Base-by-base conservation (phyloP, 352 stramenopile genomes). In the Globisporangium carolinianum region DNA sequence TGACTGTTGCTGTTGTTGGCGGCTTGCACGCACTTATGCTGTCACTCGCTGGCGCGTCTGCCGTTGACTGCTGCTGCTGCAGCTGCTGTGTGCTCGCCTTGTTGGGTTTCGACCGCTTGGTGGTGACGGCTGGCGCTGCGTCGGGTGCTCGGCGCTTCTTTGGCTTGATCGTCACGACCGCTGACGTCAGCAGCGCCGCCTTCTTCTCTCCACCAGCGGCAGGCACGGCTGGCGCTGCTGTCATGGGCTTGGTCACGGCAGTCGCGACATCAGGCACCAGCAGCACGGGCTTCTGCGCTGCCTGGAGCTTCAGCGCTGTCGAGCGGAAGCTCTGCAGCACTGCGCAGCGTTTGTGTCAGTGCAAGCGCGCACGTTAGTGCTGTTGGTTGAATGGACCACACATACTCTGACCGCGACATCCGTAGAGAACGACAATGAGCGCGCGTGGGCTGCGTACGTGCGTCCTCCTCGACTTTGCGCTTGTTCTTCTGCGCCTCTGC, bases 261-360 rank as follows among this genome's bases (percentile, higher is more conserved):
- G 53, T 45, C 10, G 61, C 7, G 4, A 39, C 47, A 1, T 65
- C 62, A 1, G 68, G 47, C 10, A 60, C 55, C 38, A 70, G 53
- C 36, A 72, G 39, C 39, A 62, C 45, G 17, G 66, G 46, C 65
- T 81, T 87, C 32, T 75, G 73, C 1, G 65, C 53, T 4, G 66
- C 57, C 55, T 86, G 75, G 46, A 82, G 54, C 65, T 86, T 84
- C 6, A 85, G 57, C 32, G 80, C 76, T 3, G 68, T 88, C 10
- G 71, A 82, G 6, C 80, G 76, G 49, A 90, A 90, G 38, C 65
- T 79, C 57, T 72, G 76, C 51, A 90, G 67, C 37, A 80, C 80
- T 87, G 52, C 24, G 24, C 36, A 32, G 39, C 3, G 39, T 43
- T 32, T 3, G 39, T 3, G 32, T 46, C n/a, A 6, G 42, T 17